Conservation (phyloP, 2,329 filamentous ascomycete genomes). For the Aspergillus fumigatiaffinis region DNA sequence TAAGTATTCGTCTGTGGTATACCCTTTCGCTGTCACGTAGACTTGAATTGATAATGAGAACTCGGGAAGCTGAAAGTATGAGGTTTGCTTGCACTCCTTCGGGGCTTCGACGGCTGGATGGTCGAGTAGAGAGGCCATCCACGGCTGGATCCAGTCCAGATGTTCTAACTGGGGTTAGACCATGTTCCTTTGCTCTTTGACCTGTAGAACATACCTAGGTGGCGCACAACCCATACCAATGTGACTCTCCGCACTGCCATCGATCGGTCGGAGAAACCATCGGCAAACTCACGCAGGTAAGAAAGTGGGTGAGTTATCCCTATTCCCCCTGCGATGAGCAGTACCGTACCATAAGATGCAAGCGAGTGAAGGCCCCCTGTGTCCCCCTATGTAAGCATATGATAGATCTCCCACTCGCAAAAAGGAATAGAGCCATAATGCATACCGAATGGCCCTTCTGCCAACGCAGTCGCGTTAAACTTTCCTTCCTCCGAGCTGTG, state of each 20-base stretch:
- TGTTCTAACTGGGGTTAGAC: slow-evolving; percentile 22
- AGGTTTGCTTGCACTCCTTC: slow-evolving; percentile 17
- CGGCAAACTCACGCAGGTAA: slow-evolving; percentile 29
- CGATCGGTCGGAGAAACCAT: slow-evolving; percentile 19
- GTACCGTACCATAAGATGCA: slow-evolving; percentile 30
- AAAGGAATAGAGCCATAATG: neutral
- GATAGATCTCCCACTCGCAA: neutral
- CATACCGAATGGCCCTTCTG: slow-evolving; percentile 35
- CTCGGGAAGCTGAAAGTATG: slow-evolving; percentile 22
- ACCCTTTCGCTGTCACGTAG: slow-evolving; percentile 23
- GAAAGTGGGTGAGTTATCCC: slow-evolving; percentile 36
- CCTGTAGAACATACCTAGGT: slow-evolving; percentile 19
- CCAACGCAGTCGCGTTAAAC: slow-evolving; percentile 26
- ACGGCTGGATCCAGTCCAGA: slow-evolving; percentile 32
- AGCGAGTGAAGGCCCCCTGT: slow-evolving; percentile 29
- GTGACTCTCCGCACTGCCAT: slow-evolving; percentile 26
- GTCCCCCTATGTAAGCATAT: neutral
- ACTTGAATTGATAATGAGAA: slow-evolving; percentile 28
- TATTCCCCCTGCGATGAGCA: slow-evolving; percentile 35
- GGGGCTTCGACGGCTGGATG: slow-evolving; percentile 23
- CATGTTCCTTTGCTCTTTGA: neutral
- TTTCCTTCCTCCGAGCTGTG: slow-evolving; percentile 21
- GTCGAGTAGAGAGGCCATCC: slow-evolving; percentile 29
- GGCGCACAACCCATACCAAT: slow-evolving; percentile 33
- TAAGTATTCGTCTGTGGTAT: slow-evolving; percentile 22